These are phyloP conservation scores for Luvunga scandens DNA, from an alignment of 345 rosid genomes.

Conservation along the genomic window DNA sequence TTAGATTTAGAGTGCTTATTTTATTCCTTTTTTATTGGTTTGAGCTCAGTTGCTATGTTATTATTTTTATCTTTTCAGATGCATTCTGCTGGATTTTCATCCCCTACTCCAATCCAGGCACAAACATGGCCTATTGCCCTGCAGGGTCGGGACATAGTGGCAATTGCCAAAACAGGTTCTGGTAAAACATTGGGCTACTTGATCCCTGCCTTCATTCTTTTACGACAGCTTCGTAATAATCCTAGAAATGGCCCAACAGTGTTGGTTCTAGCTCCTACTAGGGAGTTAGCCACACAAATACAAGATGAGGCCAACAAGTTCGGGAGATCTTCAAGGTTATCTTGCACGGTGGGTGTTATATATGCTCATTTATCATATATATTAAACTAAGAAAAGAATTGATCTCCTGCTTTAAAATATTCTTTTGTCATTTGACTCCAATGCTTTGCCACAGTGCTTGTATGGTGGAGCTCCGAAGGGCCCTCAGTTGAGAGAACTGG, in stretches of 20 bases:
- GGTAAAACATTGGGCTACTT: conserved; percentile 97
- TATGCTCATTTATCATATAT: conserved; percentile 6
- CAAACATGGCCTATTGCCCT: conserved; percentile 99
- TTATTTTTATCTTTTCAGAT: conserved; percentile 45
- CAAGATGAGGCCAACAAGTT: conserved; percentile 86
- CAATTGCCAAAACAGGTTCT: conserved; percentile 98
- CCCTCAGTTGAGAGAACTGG: conserved; percentile 78
- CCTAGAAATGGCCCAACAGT: conserved; percentile 87
- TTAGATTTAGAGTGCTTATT: not conserved
- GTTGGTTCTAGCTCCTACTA: conserved; percentile 88
- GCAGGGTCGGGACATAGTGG: conserved; percentile 85
- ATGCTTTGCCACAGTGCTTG: conserved; percentile 60
- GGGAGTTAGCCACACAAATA: conserved; percentile 97
- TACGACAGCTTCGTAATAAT: conserved; percentile 61
- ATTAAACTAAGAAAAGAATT: not conserved
- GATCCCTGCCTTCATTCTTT: conserved; percentile 88
- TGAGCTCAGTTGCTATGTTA: conserved; percentile 16
- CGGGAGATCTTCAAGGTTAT: conserved; percentile 79
- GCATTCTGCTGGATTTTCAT: conserved; percentile 77
- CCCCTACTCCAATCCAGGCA: conserved; percentile 98
- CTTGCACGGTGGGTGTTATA: conserved; percentile 72
- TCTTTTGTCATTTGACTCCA: conserved; percentile 14
- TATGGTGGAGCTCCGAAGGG: conserved; percentile 99
- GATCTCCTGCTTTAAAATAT: conserved; percentile 6
- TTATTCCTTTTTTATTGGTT: not conserved